These are phyloP conservation scores for Penicillium sp. DNA, from an alignment of 2,329 filamentous ascomycete species.

Conservation along the genomic window DNA sequence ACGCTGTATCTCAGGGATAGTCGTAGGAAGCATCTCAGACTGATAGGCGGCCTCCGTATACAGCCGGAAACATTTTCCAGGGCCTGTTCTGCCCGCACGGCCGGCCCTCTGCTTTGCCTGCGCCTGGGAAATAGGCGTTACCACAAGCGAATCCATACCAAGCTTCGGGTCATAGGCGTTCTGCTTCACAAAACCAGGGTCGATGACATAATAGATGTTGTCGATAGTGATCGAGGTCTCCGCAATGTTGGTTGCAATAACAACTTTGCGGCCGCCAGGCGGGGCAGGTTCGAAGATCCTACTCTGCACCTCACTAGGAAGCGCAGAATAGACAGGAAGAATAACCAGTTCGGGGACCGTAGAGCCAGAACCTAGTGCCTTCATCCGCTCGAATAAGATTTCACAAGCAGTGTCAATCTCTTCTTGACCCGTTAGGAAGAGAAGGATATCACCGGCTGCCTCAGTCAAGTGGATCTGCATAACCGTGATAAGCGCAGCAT, in stretches of 20 bases:
- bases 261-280: constrained; percentile 79
- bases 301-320: constrained; percentile 90
- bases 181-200: constrained; percentile 96
- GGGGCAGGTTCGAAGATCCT: constrained; percentile 92
- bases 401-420: constrained; percentile 96
- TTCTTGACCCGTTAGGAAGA: constrained; percentile 95
- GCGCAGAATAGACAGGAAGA: constrained; percentile 88
- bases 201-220: constrained; percentile 93
- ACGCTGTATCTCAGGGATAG: constrained; percentile 92
- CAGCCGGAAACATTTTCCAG: constrained; percentile 90
- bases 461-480: constrained; percentile 98
- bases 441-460: constrained; percentile 84
- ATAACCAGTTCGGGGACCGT: constrained; percentile 88
- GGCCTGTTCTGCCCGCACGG: constrained; percentile 86
- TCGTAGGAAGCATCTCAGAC: constrained; percentile 93
- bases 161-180: constrained; percentile 95
- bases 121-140: constrained; percentile 93
- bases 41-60: constrained; percentile 96
- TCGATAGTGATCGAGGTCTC: constrained; percentile 98
- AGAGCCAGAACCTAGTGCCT: constrained; percentile 81
- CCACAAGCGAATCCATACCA: constrained; percentile 93
- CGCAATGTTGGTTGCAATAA: constrained; percentile 97
- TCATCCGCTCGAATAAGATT: constrained; percentile 92
- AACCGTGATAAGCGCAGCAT: constrained; percentile 87
- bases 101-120: constrained; percentile 93